Base-by-base conservation (phyloP, 805 yeast species). In the Scheffersomyces coipomensis region DNA sequence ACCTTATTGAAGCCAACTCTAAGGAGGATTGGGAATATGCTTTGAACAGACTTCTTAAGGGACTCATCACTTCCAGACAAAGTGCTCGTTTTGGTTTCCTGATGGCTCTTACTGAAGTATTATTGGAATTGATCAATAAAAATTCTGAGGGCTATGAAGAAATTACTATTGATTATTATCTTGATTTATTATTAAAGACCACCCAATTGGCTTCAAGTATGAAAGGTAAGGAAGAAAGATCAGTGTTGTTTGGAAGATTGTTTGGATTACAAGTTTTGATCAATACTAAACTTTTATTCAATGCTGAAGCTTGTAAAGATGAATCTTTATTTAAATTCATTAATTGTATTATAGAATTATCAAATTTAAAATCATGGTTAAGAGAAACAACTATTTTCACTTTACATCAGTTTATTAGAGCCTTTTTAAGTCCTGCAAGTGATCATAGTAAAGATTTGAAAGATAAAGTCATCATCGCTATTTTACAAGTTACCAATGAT, bases 61-160 rank as follows among this genome's bases (percentile, higher is more conserved):
- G 98, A 37, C 66, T 91, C 23, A 71, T 88, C 4, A 85, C 96
- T 5, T 76, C 89, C 12, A 77, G 93, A 52, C 95, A 85, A 18
- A 75, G 88, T 34, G 93, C 96, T 1, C 71, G 97, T 40, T 63
- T 87, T 21, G 98, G 98, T 4, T 91, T 84, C 54, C 86, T 96
- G 2, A 78, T 88, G 74, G 91, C 96, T 33, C 64, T 91, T 32
- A 79, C 90, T 0, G 97, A 91, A 58, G 63, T 84, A 1, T 53
- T 75, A 5, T 50, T 60, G 6, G 65, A 61, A 31, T 54, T 67
- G 10, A 53, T 73, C 18, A 60, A 60, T 8, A 54, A 55, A 1
- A 24, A 24, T 9, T 8, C 5, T 9, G 27, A 24, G 6, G n/a
- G n/a, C n/a, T 24, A 24, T 24, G 52, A 57, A 17, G 52, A 46